Evolutionary conservation across 345 rosid genomes (phyloP).

Genomic region (Tarenaya hassleriana): DNA sequence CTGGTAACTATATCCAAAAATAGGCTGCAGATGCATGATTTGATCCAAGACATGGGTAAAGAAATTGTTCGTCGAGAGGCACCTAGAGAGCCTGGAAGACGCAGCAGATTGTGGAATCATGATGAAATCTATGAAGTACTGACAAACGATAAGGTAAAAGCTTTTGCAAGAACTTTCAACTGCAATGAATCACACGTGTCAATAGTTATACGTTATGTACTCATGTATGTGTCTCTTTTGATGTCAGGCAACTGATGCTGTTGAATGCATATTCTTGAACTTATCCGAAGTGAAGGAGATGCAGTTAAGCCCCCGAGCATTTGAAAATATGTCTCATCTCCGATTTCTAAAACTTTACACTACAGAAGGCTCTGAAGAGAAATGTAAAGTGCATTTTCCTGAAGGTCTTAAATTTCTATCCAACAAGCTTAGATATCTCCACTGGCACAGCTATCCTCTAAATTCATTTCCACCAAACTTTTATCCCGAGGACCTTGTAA

Average conservation of each 20-base stretch:
- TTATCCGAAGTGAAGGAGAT: not conserved
- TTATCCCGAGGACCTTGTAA: conserved; percentile 25
- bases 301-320: conserved; percentile 19
- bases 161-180: not conserved
- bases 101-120: conserved; percentile 29
- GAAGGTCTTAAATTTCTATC: conserved; percentile 28
- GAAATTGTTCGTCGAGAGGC: conserved; percentile 19
- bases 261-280: conserved; percentile 28
- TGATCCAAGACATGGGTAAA: conserved; percentile 29
- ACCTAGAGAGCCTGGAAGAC: conserved; percentile 9
- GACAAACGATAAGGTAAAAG: not conserved
- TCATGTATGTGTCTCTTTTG: not conserved
- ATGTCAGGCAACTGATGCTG: conserved; percentile 26
- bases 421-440: conserved; percentile 25
- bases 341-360: conserved; percentile 17
- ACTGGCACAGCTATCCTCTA: conserved; percentile 29
- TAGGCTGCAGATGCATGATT: conserved; percentile 23
- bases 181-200: too few species aligned
- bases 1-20: conserved; percentile 18
- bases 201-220: too few species aligned
- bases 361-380: conserved; percentile 14
- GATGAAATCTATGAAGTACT: conserved; percentile 24
- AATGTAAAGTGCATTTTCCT: conserved; percentile 10
- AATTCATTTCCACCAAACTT: conserved; percentile 24
- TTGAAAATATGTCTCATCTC: conserved; percentile 22